Evolutionary conservation across 352 stramenopile genomes (phyloP).

Genomic region (Plasmopara muralis): DNA sequence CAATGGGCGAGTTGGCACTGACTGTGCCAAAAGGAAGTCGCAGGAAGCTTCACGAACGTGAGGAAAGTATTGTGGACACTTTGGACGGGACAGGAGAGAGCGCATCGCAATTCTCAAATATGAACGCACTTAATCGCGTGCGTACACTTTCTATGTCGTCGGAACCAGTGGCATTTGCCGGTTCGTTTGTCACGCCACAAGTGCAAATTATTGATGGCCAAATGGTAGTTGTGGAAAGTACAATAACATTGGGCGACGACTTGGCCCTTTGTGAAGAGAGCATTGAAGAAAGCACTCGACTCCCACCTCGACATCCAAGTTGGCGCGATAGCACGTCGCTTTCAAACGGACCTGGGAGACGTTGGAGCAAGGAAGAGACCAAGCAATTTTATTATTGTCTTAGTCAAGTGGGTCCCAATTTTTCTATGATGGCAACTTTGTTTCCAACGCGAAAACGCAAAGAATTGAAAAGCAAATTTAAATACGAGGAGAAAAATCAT

Average conservation of each 20-base stretch:
- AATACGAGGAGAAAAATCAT: conserved; percentile 80
- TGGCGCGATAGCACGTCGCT: conserved; percentile 36
- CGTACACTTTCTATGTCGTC: conserved; percentile 60
- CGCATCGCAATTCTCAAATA: conserved; percentile 26
- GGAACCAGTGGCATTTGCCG: conserved; percentile 49
- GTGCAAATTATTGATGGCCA: conserved; percentile 82
- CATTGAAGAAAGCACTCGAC: conserved; percentile 15
- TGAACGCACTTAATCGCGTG: conserved; percentile 40
- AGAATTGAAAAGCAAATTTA: conserved; percentile 86
- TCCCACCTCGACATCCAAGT: conserved; percentile 29
- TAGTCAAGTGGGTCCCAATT: conserved; percentile 78
- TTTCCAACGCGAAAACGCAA: conserved; percentile 77
- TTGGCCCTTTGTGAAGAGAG: conserved; percentile 26
- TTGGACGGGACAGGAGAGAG: conserved; percentile 1
- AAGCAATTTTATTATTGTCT: conserved; percentile 87
- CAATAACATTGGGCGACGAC: conserved; percentile 55
- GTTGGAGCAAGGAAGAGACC: conserved; percentile 77
- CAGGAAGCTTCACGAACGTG: conserved; percentile 53
- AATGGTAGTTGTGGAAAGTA: conserved; percentile 73
- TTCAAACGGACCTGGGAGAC: conserved; percentile 38
- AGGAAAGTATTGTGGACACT: conserved; percentile 38
- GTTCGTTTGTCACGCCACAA: conserved; percentile 64
- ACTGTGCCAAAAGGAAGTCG: conserved; percentile 61
- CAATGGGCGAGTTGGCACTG: conserved; percentile 74
- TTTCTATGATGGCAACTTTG: conserved; percentile 82